phyloP scores from a whole-genome alignment of 345 rosid genomes.

The Erodium maritimum region DNA sequence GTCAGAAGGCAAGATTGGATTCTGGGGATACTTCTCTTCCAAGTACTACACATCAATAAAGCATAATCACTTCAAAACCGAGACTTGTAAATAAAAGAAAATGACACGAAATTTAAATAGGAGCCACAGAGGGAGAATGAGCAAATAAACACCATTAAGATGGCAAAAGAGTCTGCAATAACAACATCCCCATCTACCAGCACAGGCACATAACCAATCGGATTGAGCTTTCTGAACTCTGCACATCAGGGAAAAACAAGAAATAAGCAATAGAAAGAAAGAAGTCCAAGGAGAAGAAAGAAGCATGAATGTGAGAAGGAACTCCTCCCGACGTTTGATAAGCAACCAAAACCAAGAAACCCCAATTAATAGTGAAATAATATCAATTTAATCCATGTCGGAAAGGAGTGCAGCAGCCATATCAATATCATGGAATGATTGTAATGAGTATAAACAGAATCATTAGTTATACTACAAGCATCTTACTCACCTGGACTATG shows the following conservation, averaged over 20 bases:
- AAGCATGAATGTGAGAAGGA: not conserved
- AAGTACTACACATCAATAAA: slow-evolving; percentile 34
- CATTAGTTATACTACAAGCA: too few species aligned
- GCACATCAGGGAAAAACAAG: slow-evolving; percentile 3
- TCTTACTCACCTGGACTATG: slow-evolving; percentile 44
- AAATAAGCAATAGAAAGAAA: not conserved
- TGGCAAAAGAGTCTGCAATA: slow-evolving; percentile 68
- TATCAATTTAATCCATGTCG: too few species aligned
- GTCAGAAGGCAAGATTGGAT: slow-evolving; percentile 54
- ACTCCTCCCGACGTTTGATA: not conserved
- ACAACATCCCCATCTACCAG: slow-evolving; percentile 63
- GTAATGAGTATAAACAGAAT: too few species aligned
- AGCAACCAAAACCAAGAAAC: not conserved
- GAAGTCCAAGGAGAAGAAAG: too few species aligned
- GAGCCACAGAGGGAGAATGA: not conserved
- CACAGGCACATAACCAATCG: slow-evolving; percentile 67
- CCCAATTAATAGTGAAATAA: not conserved
- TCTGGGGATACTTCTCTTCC: slow-evolving; percentile 75
- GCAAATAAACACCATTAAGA: slow-evolving; percentile 31
- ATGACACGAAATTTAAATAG: not conserved
- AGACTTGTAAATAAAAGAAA: not conserved
- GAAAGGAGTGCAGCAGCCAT: not conserved
- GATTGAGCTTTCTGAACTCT: slow-evolving; percentile 65
- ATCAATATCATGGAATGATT: too few species aligned
- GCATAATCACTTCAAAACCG: not conserved